These are phyloP conservation scores for Guillardia theta DNA, from an alignment of 78 protist genomes.

Conservation along the genomic window DNA sequence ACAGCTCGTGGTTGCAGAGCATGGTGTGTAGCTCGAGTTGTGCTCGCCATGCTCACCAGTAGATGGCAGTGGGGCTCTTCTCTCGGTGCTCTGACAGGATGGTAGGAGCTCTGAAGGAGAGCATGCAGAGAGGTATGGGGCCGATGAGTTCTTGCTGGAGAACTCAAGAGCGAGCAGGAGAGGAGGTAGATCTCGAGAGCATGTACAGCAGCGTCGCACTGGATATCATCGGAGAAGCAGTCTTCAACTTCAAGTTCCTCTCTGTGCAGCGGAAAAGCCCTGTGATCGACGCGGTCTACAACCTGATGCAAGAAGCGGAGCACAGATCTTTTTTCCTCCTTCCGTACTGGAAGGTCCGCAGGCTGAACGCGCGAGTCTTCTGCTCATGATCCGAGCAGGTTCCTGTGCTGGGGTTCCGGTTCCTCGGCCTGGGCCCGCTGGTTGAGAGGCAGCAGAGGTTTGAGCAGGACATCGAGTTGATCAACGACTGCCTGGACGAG, in stretches of 20 bases:
- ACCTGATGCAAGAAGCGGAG: background rate
- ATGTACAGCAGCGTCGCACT: constrained; percentile 1
- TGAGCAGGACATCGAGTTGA: background rate
- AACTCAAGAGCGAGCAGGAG: background rate
- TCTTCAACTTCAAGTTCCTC: background rate
- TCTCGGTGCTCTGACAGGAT: background rate
- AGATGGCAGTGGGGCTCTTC: too few species aligned
- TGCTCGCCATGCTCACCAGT: too few species aligned
- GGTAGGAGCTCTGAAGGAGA: too few species aligned
- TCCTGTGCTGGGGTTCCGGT: background rate
- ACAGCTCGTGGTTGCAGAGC: background rate
- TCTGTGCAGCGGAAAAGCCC: background rate
- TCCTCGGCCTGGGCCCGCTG: background rate
- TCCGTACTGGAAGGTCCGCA: background rate
- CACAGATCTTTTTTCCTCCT: constrained; percentile 2
- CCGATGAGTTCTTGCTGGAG: background rate
- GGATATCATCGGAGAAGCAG: background rate
- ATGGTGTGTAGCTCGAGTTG: too few species aligned
- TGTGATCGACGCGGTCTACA: background rate
- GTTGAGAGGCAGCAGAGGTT: background rate
- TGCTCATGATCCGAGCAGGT: background rate
- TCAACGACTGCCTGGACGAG: background rate
- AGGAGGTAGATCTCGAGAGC: background rate
- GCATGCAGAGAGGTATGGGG: too few species aligned
- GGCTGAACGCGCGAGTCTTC: background rate